Percentiles rank a stretch among this genome's conserved stretches.
Conservation (phyloP, 192 early-diverging fungal genomes). For the Podila clonocystis region DNA sequence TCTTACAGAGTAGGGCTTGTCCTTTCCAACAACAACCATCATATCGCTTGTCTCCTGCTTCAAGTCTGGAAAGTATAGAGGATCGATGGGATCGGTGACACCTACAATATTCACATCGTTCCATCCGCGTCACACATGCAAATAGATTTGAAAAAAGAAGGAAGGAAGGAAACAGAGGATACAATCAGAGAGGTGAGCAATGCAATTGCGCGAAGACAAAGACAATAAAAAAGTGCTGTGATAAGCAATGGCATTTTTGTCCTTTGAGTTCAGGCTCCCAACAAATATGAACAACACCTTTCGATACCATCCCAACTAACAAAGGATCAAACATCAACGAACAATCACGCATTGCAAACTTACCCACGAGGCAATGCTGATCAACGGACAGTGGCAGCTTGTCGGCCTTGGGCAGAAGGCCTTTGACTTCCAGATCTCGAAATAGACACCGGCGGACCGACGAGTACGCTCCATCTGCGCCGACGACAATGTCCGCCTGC, state of each 20-base stretch:
- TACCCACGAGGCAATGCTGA: slow-evolving; percentile 46
- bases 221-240: too few species aligned
- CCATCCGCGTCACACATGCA: background rate
- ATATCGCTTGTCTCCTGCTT: slow-evolving; percentile 28
- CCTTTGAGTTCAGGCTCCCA: too few species aligned
- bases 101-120: slow-evolving; percentile 1
- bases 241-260: too few species aligned
- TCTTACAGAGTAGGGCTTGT: slow-evolving; percentile 45
- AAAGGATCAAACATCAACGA: background rate
- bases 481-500: slow-evolving; percentile 26
- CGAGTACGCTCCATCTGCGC: slow-evolving; percentile 43
- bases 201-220: background rate
- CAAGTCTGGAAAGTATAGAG: slow-evolving; percentile 42
- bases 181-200: background rate
- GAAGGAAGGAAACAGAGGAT: background rate
- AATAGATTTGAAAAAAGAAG: background rate
- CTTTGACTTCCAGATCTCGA: slow-evolving; percentile 10
- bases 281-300: too few species aligned
- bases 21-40: slow-evolving; percentile 47
- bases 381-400: slow-evolving; percentile 37
- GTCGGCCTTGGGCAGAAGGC: slow-evolving; percentile 31
- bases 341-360: background rate
- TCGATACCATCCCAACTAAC: too few species aligned
- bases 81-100: slow-evolving; percentile 41
- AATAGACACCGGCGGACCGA: slow-evolving; percentile 27